Evolutionary conservation across 768 basidiomycete species (phyloP), one percentile per base, ranked within the genome.

Genomic region (Mycena rosella): DNA sequence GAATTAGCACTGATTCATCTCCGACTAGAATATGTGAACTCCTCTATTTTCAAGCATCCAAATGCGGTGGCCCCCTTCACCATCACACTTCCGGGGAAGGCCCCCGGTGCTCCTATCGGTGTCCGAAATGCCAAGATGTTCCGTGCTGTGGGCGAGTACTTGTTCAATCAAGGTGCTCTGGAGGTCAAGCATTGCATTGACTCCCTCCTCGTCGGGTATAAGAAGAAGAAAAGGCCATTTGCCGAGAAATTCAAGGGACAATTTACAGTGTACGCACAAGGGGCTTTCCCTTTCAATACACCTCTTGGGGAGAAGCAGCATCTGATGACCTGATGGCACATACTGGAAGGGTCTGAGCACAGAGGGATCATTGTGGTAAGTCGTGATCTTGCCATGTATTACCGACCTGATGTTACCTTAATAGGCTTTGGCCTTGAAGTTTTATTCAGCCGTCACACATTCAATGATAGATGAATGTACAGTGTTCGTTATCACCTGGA

Each of bases 381-480:
- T 78, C 38, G 53, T n/a, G n/a, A 20, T 47, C 32, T n/a, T 24
- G 17, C 17, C 1, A 27, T 7, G n/a, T n/a, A n/a, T n/a, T n/a
- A n/a, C n/a, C n/a, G n/a, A n/a, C n/a, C 8, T 32, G 59, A 55
- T 59, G 24, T 55, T 49, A 26, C 14, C 29, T 60, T 34, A 24
- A 30, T 59, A 82, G 81, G 75, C 74, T 36, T 62, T 78, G 29
- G 78, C 76, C 3, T 69, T 80, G 48, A 80, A 80, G 54, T 66
- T 82, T 0, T 79, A 72, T 60, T 77, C 79, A 0, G 72, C 75
- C 5, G 65, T 77, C 34, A 77, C 80, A 7, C 76, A 78, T 66
- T 81, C 80, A 4, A 82, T 82, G 80, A 78, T 77, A 14, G 81
- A 82, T n/a, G n/a, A n/a, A n/a, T n/a, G n/a, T n/a, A n/a, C n/a